Conservation (phyloP, 306 rosid species). For the Prunus padus region DNA sequence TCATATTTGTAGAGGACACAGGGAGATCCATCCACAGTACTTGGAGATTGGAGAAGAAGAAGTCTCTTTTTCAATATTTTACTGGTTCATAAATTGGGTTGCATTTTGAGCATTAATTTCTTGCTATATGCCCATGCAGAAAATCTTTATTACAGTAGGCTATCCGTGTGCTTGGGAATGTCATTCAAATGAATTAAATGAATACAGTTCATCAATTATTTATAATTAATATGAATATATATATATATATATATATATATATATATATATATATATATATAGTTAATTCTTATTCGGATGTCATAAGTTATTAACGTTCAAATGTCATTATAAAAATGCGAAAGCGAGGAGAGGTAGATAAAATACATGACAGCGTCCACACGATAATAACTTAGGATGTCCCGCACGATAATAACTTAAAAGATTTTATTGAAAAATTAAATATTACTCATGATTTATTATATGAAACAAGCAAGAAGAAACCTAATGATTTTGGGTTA, state of each 20-base stretch:
- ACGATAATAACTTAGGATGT: too few relatives aligned
- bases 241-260: too few relatives aligned
- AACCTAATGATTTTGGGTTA: too few relatives aligned
- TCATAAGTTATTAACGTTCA: too few relatives aligned
- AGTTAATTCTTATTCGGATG: too few relatives aligned
- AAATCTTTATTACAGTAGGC: background rate
- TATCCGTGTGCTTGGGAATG: slow-evolving; percentile 2
- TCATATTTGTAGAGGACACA: background rate
- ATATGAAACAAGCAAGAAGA: background rate
- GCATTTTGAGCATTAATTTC: slow-evolving; percentile 7
- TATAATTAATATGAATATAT: too few relatives aligned
- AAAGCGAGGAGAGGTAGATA: too few relatives aligned
- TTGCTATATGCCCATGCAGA: background rate
- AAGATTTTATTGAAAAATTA: background rate
- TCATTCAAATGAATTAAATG: background rate
- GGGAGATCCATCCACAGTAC: background rate
- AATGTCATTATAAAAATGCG: too few relatives aligned
- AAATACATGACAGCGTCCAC: too few relatives aligned
- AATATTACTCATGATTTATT: background rate
- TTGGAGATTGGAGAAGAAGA: background rate
- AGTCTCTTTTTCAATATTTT: background rate
- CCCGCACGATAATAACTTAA: too few relatives aligned
- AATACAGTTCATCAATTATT: background rate
- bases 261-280: too few relatives aligned
- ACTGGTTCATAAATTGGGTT: background rate